Percentiles rank a stretch among this genome's conserved stretches.
These are phyloP conservation scores for Leccinum cinnamomeum DNA, from an alignment of 1,284 basidiomycete genomes.

Conservation along the genomic window DNA sequence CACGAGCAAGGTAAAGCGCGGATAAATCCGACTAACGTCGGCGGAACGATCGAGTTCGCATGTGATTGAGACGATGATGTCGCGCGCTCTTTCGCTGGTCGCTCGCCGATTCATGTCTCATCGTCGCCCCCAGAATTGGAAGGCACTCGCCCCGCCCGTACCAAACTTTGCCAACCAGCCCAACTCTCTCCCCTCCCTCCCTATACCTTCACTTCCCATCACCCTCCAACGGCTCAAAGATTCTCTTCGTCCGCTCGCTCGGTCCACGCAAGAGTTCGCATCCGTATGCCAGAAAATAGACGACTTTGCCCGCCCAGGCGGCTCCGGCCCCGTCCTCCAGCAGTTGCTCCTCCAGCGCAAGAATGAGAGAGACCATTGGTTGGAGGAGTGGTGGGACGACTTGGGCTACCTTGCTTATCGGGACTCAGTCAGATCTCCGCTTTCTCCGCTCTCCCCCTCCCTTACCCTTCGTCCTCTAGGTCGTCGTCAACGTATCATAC, in stretches of 20 bases:
- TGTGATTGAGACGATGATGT: background rate
- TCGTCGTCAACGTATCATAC: slow-evolving; percentile 81
- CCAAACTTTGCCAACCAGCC: slow-evolving; percentile 26
- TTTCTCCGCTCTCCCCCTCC: background rate
- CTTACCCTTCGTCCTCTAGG: slow-evolving; percentile 40
- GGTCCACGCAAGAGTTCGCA: slow-evolving; percentile 55
- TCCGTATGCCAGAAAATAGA: slow-evolving; percentile 59
- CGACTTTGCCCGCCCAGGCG: slow-evolving; percentile 44
- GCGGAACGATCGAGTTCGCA: background rate
- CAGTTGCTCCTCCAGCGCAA: slow-evolving; percentile 51
- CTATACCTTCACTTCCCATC: slow-evolving; percentile 57
- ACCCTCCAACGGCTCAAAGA: slow-evolving; percentile 63
- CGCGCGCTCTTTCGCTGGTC: slow-evolving; percentile 1
- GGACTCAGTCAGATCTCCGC: slow-evolving; percentile 57
- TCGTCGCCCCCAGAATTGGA: slow-evolving; percentile 29
- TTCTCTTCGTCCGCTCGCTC: slow-evolving; percentile 64
- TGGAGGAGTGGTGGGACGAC: slow-evolving; percentile 86
- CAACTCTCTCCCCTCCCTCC: slow-evolving; percentile 53
- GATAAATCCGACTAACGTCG: background rate
- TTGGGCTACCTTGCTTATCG: slow-evolving; percentile 68
- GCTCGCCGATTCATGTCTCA: slow-evolving; percentile 26
- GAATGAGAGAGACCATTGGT: slow-evolving; percentile 61
- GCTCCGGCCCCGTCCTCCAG: slow-evolving; percentile 58
- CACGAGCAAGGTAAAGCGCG: too few relatives aligned
- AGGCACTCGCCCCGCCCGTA: slow-evolving; percentile 28